These are phyloP conservation scores for Ustilago esculenta DNA, from an alignment of 1,284 basidiomycete genomes.

Conservation along the genomic window DNA sequence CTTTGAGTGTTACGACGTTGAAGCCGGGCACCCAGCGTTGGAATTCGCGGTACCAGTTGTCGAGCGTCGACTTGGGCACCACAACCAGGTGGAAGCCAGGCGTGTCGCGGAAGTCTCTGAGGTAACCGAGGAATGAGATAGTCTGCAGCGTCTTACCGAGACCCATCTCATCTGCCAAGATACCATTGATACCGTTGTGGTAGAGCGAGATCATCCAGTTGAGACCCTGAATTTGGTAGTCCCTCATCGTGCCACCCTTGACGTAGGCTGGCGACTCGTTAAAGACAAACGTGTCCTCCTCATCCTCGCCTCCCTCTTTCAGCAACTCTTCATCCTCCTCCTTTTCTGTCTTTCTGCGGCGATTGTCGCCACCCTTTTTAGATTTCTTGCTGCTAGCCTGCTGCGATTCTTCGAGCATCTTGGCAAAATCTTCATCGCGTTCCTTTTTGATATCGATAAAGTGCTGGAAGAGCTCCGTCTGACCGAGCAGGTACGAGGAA, in stretches of 20 bases:
- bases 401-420: conserved; percentile 76
- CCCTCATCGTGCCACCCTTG: conserved; percentile 83
- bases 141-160: conserved; percentile 98
- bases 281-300: conserved; percentile 72
- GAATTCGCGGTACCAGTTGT: conserved; percentile 97
- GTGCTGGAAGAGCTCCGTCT: conserved; percentile 67
- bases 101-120: conserved; percentile 83
- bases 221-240: conserved; percentile 93
- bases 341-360: conserved; percentile 90
- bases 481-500: conserved; percentile 64
- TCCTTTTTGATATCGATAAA: conserved; percentile 71
- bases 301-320: conserved; percentile 81
- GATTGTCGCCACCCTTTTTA: conserved; percentile 68
- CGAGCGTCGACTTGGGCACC: conserved; percentile 95
- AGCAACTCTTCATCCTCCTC: conserved; percentile 80
- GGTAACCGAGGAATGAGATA: conserved; percentile 94
- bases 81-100: conserved; percentile 90
- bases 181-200: conserved; percentile 61
- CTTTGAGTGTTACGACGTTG: conserved; percentile 82
- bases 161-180: conserved; percentile 74
- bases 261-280: conserved; percentile 58
- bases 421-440: conserved; percentile 92
- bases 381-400: conserved; percentile 40
- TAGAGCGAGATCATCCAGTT: conserved; percentile 81
- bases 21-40: conserved; percentile 86